Conservation (phyloP, 768 basidiomycete species). For the Xerocomellus dryophilus region DNA sequence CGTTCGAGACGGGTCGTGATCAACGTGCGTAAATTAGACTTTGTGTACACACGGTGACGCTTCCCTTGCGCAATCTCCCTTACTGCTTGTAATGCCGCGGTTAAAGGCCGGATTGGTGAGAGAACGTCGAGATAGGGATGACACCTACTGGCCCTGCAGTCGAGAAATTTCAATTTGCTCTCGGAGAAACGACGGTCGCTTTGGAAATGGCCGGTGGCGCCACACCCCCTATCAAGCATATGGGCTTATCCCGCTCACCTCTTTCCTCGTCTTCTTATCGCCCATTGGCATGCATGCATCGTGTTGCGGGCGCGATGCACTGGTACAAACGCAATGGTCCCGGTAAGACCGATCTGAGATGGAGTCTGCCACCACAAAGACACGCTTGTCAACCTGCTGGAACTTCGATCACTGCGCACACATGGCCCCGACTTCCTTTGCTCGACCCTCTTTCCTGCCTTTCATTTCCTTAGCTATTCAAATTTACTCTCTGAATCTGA, state of each 20-base stretch:
- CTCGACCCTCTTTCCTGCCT: neutral
- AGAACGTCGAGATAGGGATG: neutral
- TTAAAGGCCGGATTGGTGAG: neutral
- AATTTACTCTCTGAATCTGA: neutral
- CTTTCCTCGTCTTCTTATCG: slow-evolving; percentile 1
- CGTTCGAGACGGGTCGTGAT: neutral
- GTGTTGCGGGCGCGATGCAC: neutral
- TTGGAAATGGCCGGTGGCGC: neutral
- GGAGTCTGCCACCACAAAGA: neutral
- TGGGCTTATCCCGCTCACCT: too few relatives aligned
- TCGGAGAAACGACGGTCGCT: neutral
- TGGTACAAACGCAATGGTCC: neutral
- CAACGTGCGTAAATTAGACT: slow-evolving; percentile 1
- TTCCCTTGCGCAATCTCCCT: neutral
- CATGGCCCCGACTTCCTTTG: too few relatives aligned
- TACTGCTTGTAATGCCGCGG: slow-evolving; percentile 3
- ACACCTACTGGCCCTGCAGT: neutral
- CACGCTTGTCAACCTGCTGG: neutral
- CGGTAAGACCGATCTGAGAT: neutral
- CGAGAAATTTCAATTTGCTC: neutral
- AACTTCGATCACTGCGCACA: slow-evolving; percentile 4
- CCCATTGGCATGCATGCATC: too few relatives aligned
- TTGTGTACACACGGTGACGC: slow-evolving; percentile 1
- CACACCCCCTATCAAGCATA: neutral
- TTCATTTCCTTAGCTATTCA: slow-evolving; percentile 6